phyloP scores from a whole-genome alignment of 202 grass and related monocot species.

The Schoenoplectus triqueter region DNA sequence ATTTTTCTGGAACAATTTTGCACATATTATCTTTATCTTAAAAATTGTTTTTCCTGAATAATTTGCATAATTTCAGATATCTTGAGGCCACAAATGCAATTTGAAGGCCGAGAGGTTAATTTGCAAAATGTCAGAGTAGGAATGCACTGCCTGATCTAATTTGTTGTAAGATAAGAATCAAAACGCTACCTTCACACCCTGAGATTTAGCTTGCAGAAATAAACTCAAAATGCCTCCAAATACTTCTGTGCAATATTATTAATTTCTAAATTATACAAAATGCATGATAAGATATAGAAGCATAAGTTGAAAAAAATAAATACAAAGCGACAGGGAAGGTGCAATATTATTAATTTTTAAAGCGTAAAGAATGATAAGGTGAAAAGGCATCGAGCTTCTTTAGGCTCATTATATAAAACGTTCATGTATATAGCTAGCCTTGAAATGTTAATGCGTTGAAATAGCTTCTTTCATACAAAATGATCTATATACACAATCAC shows the following conservation, averaged over 20 bases:
- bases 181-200: not conserved
- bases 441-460: no score
- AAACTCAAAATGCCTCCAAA: not conserved
- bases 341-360: no score
- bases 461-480: no score
- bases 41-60: not conserved
- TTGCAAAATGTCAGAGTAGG: not conserved
- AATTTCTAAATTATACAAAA: no score
- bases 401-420: no score
- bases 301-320: no score
- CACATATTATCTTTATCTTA: not conserved
- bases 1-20: constrained; percentile 8
- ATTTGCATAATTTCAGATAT: not conserved
- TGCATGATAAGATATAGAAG: no score
- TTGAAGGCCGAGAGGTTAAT: not conserved
- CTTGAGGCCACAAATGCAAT: not conserved
- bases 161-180: not conserved
- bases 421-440: no score
- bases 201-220: not conserved
- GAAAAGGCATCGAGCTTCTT: no score
- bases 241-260: not conserved
- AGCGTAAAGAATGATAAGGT: no score
- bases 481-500: no score
- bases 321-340: no score
- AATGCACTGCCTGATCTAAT: not conserved